Percentiles rank a stretch among this genome's conserved stretches.
Evolutionary conservation across 2,329 filamentous ascomycete species (phyloP).

Genomic region (Neoascochyta sp.): DNA sequence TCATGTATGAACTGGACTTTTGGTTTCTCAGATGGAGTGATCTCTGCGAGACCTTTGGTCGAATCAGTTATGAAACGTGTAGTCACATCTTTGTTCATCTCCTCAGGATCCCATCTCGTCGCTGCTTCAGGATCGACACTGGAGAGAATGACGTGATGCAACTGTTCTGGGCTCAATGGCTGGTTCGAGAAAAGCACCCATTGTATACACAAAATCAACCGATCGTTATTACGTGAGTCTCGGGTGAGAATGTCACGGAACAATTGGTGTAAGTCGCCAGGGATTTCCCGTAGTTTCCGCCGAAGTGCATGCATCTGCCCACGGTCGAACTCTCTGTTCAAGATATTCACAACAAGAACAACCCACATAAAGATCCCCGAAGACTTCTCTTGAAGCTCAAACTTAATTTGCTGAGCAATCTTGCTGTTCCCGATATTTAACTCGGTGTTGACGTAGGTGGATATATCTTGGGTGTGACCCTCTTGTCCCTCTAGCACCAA

Average conservation of each 20-base stretch:
- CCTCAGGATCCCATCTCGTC: conserved; percentile 11
- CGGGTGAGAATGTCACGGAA: conserved; percentile 46
- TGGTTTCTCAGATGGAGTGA: conserved; percentile 11
- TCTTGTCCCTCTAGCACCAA: conserved; percentile 37
- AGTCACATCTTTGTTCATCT: conserved; percentile 9
- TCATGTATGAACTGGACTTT: conserved; percentile 33
- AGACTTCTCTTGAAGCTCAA: conserved; percentile 37
- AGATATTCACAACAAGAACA: conserved; percentile 32
- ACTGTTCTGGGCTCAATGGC: conserved; percentile 12
- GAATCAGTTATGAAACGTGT: conserved; percentile 18
- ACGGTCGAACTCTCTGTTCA: conserved; percentile 42
- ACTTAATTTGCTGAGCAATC: conserved; percentile 18
- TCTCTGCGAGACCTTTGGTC: conserved; percentile 23
- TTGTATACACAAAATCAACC: conserved; percentile 14
- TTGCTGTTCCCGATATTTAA: conserved; percentile 20
- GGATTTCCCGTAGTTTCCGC: conserved; percentile 40
- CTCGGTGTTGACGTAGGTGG: conserved; percentile 16
- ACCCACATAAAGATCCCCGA: conserved; percentile 46
- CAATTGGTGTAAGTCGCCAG: conserved; percentile 43
- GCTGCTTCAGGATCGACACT: conserved; percentile 7
- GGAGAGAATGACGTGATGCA: conserved; percentile 14
- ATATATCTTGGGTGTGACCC: conserved; percentile 40
- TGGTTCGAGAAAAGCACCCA: conserved; percentile 17
- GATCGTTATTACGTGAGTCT: conserved; percentile 33
- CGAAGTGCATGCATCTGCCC: conserved; percentile 30